Conservation (phyloP, 2,329 filamentous ascomycete species). For the Ophiostoma angusticollis region DNA sequence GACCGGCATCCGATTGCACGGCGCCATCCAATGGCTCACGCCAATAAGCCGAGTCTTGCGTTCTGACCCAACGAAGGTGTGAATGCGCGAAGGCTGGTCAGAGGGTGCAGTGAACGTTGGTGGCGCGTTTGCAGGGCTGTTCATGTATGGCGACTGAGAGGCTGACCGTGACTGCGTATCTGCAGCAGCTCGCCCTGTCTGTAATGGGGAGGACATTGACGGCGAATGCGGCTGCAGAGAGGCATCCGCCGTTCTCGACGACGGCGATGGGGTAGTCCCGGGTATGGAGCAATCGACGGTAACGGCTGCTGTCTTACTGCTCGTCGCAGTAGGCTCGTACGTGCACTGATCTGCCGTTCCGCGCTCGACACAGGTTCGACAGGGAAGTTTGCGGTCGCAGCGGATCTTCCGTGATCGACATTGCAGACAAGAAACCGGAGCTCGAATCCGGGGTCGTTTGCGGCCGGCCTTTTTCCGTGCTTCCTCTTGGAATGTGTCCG, state of each 20-base stretch:
- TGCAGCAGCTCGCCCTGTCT: no score
- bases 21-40: constrained; percentile 10
- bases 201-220: no score
- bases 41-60: constrained; percentile 4
- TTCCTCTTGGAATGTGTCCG: constrained; percentile 9
- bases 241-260: no score
- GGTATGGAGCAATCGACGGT: no score
- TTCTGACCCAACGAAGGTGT: constrained; percentile 1
- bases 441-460: constrained; percentile 8
- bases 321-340: no score
- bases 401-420: constrained; percentile 9
- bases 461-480: constrained; percentile 8
- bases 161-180: no score
- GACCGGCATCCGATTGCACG: constrained; percentile 6
- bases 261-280: no score
- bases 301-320: no score
- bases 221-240: no score
- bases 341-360: constrained; percentile 1
- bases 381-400: constrained; percentile 8
- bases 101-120: neutral
- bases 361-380: constrained; percentile 3
- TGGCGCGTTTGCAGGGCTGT: neutral
- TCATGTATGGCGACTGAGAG: no score
- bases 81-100: neutral
- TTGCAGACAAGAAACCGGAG: constrained; percentile 6